These are phyloP conservation scores for Eucalyptus sp. DNA, from an alignment of 345 rosid genomes.

Conservation along the genomic window DNA sequence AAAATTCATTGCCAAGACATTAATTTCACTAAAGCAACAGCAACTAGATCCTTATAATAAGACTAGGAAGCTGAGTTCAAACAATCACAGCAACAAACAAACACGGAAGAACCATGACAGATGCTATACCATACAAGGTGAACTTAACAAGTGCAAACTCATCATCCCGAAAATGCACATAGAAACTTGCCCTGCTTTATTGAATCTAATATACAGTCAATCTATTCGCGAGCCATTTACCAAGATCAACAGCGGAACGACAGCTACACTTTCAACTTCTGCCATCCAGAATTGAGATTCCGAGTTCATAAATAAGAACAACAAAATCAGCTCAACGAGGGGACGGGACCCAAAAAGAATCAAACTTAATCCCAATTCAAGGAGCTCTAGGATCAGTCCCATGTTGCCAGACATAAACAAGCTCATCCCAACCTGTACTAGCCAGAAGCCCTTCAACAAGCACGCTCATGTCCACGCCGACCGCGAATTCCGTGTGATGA, in stretches of 20 bases:
- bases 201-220: background rate
- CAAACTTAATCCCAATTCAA: conserved; percentile 9
- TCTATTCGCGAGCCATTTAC: background rate
- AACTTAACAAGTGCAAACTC: background rate
- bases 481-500: conserved; percentile 84
- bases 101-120: background rate
- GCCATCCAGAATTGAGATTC: background rate
- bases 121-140: background rate
- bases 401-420: conserved; percentile 89
- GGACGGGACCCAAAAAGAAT: background rate
- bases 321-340: background rate
- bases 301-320: background rate
- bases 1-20: background rate
- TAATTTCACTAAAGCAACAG: background rate
- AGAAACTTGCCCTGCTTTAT: background rate
- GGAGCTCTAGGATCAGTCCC: conserved; percentile 83
- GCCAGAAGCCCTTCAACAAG: conserved; percentile 90
- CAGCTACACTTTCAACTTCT: background rate
- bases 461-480: conserved; percentile 86
- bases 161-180: background rate
- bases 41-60: background rate
- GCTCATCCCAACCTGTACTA: conserved; percentile 93
- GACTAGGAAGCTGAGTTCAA: background rate
- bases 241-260: background rate
- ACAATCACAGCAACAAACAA: background rate